Evolutionary conservation across 78 protist genomes (phyloP).

Genomic region (Mastigamoeba balamuthi): DNA sequence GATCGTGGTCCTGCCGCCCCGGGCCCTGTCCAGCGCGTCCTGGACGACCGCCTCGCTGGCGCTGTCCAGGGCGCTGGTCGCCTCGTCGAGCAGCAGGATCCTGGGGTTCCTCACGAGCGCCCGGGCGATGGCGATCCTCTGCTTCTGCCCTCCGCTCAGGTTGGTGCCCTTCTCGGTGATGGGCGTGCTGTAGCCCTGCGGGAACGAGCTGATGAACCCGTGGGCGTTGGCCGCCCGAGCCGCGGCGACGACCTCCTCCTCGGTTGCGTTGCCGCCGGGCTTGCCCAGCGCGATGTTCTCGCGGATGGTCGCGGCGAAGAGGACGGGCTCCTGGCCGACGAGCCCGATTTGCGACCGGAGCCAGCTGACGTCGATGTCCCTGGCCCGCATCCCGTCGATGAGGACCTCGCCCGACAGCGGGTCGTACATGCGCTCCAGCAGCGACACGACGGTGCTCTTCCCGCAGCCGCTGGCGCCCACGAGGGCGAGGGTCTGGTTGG

Average conservation of each 20-base stretch:
- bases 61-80: slow-evolving; percentile 30
- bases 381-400: slow-evolving; percentile 54
- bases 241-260: slow-evolving; percentile 27
- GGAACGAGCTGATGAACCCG: slow-evolving; percentile 69
- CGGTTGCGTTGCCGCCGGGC: slow-evolving; percentile 17
- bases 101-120: slow-evolving; percentile 77
- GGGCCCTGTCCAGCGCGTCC: slow-evolving; percentile 60
- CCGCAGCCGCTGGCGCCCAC: slow-evolving; percentile 93
- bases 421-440: slow-evolving; percentile 54
- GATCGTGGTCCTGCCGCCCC: slow-evolving; percentile 69
- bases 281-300: slow-evolving; percentile 78
- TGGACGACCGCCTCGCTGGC: slow-evolving; percentile 57
- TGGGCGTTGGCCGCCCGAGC: slow-evolving; percentile 74
- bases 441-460: slow-evolving; percentile 54
- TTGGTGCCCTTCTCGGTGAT: slow-evolving; percentile 75
- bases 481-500: slow-evolving; percentile 67
- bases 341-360: slow-evolving; percentile 53
- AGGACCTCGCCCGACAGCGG: slow-evolving; percentile 40
- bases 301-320: slow-evolving; percentile 62
- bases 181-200: slow-evolving; percentile 66
- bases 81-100: slow-evolving; percentile 88
- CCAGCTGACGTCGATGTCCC: slow-evolving; percentile 21
- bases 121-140: slow-evolving; percentile 89
- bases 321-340: slow-evolving; percentile 74
- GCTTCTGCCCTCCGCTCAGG: slow-evolving; percentile 93